Evolutionary conservation across 176 grass and related monocot species (phyloP), one percentile per base, ranked within the genome.

Genomic region (Oryza rufipogon): DNA sequence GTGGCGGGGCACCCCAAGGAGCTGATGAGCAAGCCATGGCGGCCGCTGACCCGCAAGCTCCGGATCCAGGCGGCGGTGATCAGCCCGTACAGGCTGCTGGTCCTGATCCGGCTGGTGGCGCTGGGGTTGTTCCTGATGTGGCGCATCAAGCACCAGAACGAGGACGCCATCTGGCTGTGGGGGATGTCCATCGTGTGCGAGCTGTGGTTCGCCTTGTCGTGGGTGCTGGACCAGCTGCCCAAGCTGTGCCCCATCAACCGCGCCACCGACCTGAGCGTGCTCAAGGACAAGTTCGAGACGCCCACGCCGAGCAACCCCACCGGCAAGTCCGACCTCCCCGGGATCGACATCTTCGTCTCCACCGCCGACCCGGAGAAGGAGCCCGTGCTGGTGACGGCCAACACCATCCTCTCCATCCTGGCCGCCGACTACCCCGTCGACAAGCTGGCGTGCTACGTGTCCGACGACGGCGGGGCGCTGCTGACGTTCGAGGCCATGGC

Each of bases 401-500:
- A 98, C 77, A 98, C 96, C n/a, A 95, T 98, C 28, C 93, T 98
- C 26, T 95, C 96, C 2, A 98, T 98, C 42, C 88, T 98, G 1
- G 96, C 93, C 10, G 91, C 93, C 5, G 96, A 95, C 9, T 98
- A 94, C 88, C 96, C 96, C 4, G 91, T 98, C 19, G 96, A 98
- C 84, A 98, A 98, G 86, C 93, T 98, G 25, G 89, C 96, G 13
- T 98, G 96, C 68, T 98, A 98, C 22, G 56, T 95, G 44, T 98
- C 96, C 11, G 96, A 98, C 32, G 96, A 98, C 75, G 96, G 96
- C 46, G 96, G 96, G 11, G 96, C 96, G 33, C 79, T 98, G 54
- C 96, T 98, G 49, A 98, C 96, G 28, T 98, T 98, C 1, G 96
- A 98, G 67, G 96, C 96, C 9, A 98, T 98, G 96, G 96, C 96